Percentiles rank a stretch among this genome's conserved stretches.
Evolutionary conservation across 805 yeast species (phyloP).

Genomic region (Candida verbasci): DNA sequence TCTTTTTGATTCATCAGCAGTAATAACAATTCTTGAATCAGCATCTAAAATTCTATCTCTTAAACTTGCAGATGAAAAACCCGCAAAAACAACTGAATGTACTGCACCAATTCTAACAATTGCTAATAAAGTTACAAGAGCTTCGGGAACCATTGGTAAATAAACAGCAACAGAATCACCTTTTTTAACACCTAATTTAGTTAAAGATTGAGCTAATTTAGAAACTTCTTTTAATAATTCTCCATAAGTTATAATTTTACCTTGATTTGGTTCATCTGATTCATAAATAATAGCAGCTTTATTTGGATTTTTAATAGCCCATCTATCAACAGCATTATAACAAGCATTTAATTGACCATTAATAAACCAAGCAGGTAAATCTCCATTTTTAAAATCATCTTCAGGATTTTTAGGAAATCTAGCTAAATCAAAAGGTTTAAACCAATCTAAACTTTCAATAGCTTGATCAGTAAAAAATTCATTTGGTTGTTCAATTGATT

Average conservation of each 20-base stretch:
- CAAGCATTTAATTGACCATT: conserved; percentile 92
- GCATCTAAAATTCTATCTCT: conserved; percentile 90
- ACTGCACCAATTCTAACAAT: conserved; percentile 91
- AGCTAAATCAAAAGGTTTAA: conserved; percentile 44
- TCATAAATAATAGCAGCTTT: conserved; percentile 85
- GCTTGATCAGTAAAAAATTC: conserved; percentile 55
- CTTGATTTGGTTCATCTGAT: conserved; percentile 84
- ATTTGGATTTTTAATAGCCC: conserved; percentile 83
- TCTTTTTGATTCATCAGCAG: conserved; percentile 93
- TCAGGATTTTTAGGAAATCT: conserved; percentile 43
- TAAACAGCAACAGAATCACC: conserved; percentile 97
- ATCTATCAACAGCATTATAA: conserved; percentile 93
- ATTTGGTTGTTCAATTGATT: conserved; percentile 54
- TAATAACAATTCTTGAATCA: conserved; percentile 77
- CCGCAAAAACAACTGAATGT: conserved; percentile 96
- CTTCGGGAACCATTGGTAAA: conserved; percentile 97
- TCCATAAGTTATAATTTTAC: conserved; percentile 73
- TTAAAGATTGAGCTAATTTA: conserved; percentile 79
- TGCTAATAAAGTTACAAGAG: conserved; percentile 90
- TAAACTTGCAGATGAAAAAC: conserved; percentile 90
- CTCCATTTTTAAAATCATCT: conserved; percentile 57
- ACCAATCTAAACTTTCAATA: conserved; percentile 47
- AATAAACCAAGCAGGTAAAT: conserved; percentile 82
- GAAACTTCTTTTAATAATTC: conserved; percentile 82
- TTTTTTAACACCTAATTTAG: conserved; percentile 79